Percentiles rank a stretch among this genome's conserved stretches.
phyloP scores from a whole-genome alignment of 2,329 filamentous ascomycete species.

The Pestalotiopsis sp. region DNA sequence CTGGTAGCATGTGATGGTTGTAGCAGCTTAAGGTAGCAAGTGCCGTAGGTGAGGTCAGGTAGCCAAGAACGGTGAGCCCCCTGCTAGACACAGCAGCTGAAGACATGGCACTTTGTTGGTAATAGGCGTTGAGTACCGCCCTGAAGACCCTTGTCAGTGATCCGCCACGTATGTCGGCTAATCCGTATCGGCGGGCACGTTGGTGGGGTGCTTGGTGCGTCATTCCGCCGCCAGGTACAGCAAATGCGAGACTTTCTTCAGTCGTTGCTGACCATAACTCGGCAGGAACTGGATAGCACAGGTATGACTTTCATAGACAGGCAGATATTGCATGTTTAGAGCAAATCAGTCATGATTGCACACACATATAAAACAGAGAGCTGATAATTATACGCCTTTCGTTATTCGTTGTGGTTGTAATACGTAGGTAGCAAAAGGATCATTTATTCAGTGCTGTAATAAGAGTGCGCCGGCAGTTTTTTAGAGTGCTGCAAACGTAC shows the following conservation, averaged over 20 bases:
- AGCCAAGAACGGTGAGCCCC: neutral
- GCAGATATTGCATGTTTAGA: neutral
- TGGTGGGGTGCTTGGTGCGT: conserved; percentile 7
- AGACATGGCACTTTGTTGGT: neutral
- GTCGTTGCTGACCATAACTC: neutral
- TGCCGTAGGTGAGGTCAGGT: no score
- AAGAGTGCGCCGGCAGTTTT: neutral
- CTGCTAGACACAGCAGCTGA: neutral
- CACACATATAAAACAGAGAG: neutral
- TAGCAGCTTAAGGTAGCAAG: neutral
- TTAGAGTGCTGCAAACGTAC: neutral
- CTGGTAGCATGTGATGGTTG: conserved; percentile 1
- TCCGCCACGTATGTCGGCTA: neutral
- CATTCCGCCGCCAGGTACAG: neutral
- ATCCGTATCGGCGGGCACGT: neutral
- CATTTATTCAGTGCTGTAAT: no score
- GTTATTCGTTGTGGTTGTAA: no score
- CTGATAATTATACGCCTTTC: neutral
- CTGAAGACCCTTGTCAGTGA: neutral
- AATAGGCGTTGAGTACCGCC: neutral
- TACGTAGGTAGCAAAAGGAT: no score
- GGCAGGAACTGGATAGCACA: neutral
- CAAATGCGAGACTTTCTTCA: neutral
- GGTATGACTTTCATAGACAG: neutral
- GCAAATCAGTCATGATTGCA: neutral